Percentiles rank a stretch among this genome's conserved stretches.
These are phyloP conservation scores for Musa troglodytarum DNA, from an alignment of 176 grass and related monocot genomes.

Conservation along the genomic window DNA sequence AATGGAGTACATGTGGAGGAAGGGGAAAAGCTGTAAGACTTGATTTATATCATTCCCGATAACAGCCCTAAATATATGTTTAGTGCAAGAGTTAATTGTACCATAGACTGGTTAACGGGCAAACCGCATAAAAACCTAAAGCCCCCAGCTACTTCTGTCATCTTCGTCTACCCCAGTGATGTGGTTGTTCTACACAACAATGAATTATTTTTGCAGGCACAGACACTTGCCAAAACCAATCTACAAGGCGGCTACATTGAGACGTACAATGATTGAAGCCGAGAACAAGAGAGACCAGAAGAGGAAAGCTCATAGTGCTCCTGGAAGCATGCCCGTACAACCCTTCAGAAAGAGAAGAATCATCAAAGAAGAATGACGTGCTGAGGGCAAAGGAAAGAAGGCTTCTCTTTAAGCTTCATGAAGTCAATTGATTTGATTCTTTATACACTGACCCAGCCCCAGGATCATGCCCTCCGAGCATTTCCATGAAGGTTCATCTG, in stretches of 20 bases:
- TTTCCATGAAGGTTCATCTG: too few relatives aligned
- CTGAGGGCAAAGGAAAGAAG: not conserved
- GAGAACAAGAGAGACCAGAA: slow-evolving; percentile 54
- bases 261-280: slow-evolving; percentile 66
- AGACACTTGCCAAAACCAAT: slow-evolving; percentile 85
- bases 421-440: too few relatives aligned
- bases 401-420: not conserved
- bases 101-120: too few relatives aligned
- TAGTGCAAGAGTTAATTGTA: too few relatives aligned
- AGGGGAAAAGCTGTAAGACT: not conserved
- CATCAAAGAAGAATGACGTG: slow-evolving; percentile 56
- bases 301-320: slow-evolving; percentile 65
- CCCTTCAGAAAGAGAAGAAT: slow-evolving; percentile 93
- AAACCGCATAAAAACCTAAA: too few relatives aligned
- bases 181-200: not conserved
- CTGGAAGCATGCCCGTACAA: slow-evolving; percentile 47
- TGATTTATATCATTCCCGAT: too few relatives aligned
- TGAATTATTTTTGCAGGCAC: slow-evolving; percentile 36
- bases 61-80: too few relatives aligned
- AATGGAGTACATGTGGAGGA: not conserved
- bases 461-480: too few relatives aligned
- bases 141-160: not conserved
- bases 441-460: too few relatives aligned
- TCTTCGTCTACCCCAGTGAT: too few relatives aligned
- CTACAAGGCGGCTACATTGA: slow-evolving; percentile 60